Evolutionary conservation across 23 red algal genomes (phyloP), one percentile per base, ranked within the genome.

Genomic region (Pyropia yezoensis): DNA sequence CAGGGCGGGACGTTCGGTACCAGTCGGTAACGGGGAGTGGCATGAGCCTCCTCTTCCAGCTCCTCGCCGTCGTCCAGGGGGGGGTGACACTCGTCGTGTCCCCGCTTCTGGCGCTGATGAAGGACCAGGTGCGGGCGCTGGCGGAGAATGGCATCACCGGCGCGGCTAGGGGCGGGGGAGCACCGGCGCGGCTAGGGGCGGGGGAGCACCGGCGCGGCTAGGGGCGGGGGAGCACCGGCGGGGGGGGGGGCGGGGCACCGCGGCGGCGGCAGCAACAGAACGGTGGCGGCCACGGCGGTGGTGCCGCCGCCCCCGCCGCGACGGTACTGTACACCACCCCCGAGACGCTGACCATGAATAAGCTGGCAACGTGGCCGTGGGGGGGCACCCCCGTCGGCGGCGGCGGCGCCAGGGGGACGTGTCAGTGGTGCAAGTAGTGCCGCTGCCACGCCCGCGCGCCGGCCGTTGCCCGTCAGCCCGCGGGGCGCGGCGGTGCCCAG

Each of bases 11-110:
- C 33, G 86, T 91, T 27, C 74, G 91, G 54, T 79, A 66, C 1
- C 59, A 91, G 3, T 47, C 91, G 75, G 86, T 86, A 23, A 98
- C 94, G 12, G 94, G 94, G 14, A 76, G 79, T 9, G 94, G 94
- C 32, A 98, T 91, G 82, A 78, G 67, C 14, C 82, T 98, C 2
- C 68, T 89, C 28, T 96, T 79, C 61, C 92, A 96, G 54, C 66
- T 81, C 47, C 79, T 74, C 33, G 39, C 57, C 16, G 24, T 28
- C 20, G 17, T 29, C 52, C 61, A 79, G n/a, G 60, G 62, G 2
- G 54, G 54, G 18, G 58, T 95, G 51, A 69, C 80, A 28, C 22
- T 95, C 16, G 80, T 87, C 59, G 61, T 95, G 14, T 83, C 90
- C 27, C 90, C 90, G 13, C 47, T 95, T 17, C 56, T 88, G 9